Evolutionary conservation across 2,329 filamentous ascomycete species (phyloP), one percentile per base, ranked within the genome.

Genomic region (Sporothrix phasma): DNA sequence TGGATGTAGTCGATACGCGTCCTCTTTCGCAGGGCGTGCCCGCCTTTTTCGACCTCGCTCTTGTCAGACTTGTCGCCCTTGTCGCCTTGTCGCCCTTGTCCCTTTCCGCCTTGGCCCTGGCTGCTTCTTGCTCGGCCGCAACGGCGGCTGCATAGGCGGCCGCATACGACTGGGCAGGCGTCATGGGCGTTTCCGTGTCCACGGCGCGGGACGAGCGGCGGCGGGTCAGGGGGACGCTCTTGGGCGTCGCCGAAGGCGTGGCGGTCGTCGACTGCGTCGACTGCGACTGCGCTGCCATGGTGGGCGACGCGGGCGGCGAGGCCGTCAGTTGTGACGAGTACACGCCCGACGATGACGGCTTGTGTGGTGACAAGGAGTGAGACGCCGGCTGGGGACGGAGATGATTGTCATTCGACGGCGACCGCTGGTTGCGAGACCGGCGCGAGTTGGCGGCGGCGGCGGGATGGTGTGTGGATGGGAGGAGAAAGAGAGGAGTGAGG

Each of bases 1-100:
- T 82, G 80, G 39, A 80, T 81, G 75, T 85, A 85, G 72, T 85
- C 82, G 67, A 85, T 77, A 65, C 81, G 81, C 61, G 80, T 75
- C 62, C 82, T 78, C 72, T 81, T 83, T 67, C 83, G 78, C 34
- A 85, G 77, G 39, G 81, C 83, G 73, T 84, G 83, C 58, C 83
- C 82, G 61, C 83, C 82, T 15, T 56, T 82, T n/a, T n/a, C n/a
- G n/a, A n/a, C n/a, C n/a, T n/a, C n/a, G n/a, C n/a, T n/a, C n/a
- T n/a, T n/a, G n/a, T n/a, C n/a, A n/a, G n/a, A n/a, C n/a, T n/a
- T n/a, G n/a, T n/a, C n/a, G n/a, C n/a, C n/a, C n/a, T n/a, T n/a
- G n/a, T n/a, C n/a, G n/a, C n/a, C n/a, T n/a, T n/a, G n/a, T n/a
- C n/a, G 61, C 83, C 82, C 71, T 85, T 83, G 65, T 77, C 79